A percentile compares a stretch with the other conserved stretches of the same genome.
Evolutionary conservation across 1,139 yeast genomes (phyloP).

Genomic region (Debaryomyces singareniensis): DNA sequence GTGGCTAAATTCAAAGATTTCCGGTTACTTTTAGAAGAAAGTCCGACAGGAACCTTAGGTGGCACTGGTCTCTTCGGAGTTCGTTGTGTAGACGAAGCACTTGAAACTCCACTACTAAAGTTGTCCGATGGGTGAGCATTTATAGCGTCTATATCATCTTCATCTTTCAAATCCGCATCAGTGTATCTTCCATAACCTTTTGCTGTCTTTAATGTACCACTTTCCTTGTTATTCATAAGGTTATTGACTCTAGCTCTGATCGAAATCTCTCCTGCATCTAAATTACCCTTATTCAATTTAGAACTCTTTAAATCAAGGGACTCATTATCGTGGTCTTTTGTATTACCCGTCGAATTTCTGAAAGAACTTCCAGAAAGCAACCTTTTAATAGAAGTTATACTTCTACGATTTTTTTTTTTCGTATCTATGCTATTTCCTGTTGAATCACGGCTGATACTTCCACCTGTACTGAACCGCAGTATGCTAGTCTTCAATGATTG

Average conservation of each 20-base stretch:
- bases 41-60: conserved; percentile 24
- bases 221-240: conserved; percentile 41
- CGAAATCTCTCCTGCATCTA: too few species aligned
- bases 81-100: conserved; percentile 7
- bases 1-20: not conserved
- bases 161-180: conserved; percentile 26
- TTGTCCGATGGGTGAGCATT: conserved; percentile 12
- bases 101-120: conserved; percentile 2
- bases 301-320: conserved; percentile 50
- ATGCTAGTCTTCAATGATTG: conserved; percentile 28
- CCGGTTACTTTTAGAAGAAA: conserved; percentile 2
- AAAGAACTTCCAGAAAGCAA: conserved; percentile 31
- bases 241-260: conserved; percentile 67
- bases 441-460: conserved; percentile 16
- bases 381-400: conserved; percentile 15
- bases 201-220: conserved; percentile 52
- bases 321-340: conserved; percentile 14
- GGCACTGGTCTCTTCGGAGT: conserved; percentile 11
- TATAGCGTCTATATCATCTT: conserved; percentile 36
- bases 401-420: not conserved
- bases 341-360: conserved; percentile 11
- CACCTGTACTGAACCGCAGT: conserved; percentile 38
- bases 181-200: conserved; percentile 73
- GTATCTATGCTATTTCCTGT: conserved; percentile 13
- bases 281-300: conserved; percentile 1